Conservation (phyloP, 2,329 filamentous ascomycete species). For the Colletotrichum tanaceti region DNA sequence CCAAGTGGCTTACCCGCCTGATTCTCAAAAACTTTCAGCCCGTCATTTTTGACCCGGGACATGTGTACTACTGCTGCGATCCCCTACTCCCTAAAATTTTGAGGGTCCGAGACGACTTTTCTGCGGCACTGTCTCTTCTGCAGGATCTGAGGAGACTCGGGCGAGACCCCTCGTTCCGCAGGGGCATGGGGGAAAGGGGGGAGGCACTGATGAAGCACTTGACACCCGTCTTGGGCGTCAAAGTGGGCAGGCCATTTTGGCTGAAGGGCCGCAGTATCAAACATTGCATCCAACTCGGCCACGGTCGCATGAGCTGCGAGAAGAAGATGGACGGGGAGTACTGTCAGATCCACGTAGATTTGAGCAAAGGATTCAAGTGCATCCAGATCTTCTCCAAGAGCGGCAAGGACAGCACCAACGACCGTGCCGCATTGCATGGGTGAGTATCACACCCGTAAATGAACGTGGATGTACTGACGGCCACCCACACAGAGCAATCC, state of each 20-base stretch:
- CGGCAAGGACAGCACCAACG: conserved; percentile 85
- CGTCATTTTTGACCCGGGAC: conserved; percentile 67
- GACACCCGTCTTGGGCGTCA: conserved; percentile 68
- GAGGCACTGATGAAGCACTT: conserved; percentile 51
- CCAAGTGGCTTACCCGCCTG: conserved; percentile 88
- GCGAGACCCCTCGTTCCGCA: conserved; percentile 44
- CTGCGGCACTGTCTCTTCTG: conserved; percentile 68
- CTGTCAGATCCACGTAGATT: conserved; percentile 86
- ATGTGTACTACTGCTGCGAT: conserved; percentile 72
- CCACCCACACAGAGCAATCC: conserved; percentile 61
- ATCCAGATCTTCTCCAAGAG: conserved; percentile 93
- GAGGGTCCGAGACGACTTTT: conserved; percentile 76
- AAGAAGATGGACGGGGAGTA: conserved; percentile 91
- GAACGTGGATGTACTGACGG: conserved; percentile 38
- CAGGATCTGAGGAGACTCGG: conserved; percentile 49
- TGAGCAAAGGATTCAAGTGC: conserved; percentile 62
- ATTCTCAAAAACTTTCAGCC: conserved; percentile 82
- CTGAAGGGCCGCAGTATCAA: conserved; percentile 77
- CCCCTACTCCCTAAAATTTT: conserved; percentile 76
- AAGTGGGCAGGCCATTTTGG: conserved; percentile 73
- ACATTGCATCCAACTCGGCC: conserved; percentile 75
- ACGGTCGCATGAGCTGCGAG: conserved; percentile 76
- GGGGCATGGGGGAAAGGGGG: conserved; percentile 34
- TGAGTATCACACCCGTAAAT: conserved; percentile 46
- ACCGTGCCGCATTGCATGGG: conserved; percentile 71